Percentiles rank a stretch among this genome's conserved stretches.
Conservation (phyloP, 805 yeast genomes). For the Yarrowia keelungensis region DNA sequence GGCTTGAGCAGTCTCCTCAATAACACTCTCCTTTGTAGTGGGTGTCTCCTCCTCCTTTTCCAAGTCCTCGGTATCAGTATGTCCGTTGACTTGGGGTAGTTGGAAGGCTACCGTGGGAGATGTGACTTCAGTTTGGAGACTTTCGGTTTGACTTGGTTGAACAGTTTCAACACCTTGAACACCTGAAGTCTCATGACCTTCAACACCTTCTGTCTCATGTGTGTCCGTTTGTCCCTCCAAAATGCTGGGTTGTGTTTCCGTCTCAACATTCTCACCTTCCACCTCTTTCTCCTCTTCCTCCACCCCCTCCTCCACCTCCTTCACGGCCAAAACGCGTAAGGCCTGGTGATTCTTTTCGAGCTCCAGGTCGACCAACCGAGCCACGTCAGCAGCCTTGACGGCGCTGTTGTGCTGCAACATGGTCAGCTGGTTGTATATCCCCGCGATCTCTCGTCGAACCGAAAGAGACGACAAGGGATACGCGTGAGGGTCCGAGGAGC, state of each 20-base stretch:
- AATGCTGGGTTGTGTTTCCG: not conserved
- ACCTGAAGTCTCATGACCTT: not conserved
- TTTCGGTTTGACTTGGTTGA: too few relatives aligned
- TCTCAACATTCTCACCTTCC: not conserved
- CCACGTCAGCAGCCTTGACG: constrained; percentile 19
- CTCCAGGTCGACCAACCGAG: constrained; percentile 15
- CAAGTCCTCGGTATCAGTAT: too few relatives aligned
- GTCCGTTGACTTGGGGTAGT: too few relatives aligned
- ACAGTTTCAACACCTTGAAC: too few relatives aligned
- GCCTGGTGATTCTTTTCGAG: constrained; percentile 7
- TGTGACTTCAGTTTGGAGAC: too few relatives aligned
- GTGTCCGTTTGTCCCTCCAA: not conserved
- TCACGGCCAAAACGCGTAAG: constrained; percentile 15
- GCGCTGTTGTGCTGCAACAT: constrained; percentile 30
- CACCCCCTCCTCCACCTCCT: not conserved
- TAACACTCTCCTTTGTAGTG: too few relatives aligned
- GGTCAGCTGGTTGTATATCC: constrained; percentile 29
- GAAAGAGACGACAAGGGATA: constrained; percentile 21
- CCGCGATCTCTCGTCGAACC: constrained; percentile 15
- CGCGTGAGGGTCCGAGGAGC: constrained; percentile 20
- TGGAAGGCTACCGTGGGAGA: too few relatives aligned
- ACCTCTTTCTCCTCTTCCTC: not conserved
- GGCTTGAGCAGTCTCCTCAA: too few relatives aligned
- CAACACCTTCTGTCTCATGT: not conserved
- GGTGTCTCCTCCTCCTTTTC: too few relatives aligned